These are phyloP conservation scores for Trametes cingulata DNA, from an alignment of 768 basidiomycete species.

Conservation along the genomic window DNA sequence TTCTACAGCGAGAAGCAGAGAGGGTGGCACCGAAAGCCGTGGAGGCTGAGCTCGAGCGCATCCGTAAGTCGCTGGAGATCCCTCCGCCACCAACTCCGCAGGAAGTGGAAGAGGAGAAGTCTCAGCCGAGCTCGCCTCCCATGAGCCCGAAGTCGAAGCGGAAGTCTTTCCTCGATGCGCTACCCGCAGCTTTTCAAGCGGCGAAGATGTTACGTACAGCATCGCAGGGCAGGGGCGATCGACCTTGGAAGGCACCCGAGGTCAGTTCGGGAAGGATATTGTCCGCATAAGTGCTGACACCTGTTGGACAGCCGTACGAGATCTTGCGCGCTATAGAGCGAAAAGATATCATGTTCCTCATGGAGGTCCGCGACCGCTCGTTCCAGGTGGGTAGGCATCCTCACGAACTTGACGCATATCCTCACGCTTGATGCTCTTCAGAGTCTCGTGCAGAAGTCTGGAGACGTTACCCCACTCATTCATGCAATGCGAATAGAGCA, in stretches of 20 bases:
- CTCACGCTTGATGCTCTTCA: conserved; percentile 28
- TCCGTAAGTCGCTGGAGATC: conserved; percentile 11
- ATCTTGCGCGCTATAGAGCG: conserved; percentile 83
- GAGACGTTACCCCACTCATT: conserved; percentile 84
- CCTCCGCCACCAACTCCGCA: not conserved
- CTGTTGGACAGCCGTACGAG: conserved; percentile 51
- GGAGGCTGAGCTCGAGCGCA: conserved; percentile 15
- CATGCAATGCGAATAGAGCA: conserved; percentile 89
- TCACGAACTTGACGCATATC: not conserved
- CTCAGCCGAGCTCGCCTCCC: not conserved
- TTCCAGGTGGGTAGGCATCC: conserved; percentile 60
- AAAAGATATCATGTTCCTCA: conserved; percentile 78
- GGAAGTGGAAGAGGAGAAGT: not conserved
- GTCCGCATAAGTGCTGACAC: too few relatives aligned
- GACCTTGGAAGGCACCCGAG: conserved; percentile 55
- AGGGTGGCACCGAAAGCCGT: conserved; percentile 52
- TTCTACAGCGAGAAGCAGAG: conserved; percentile 72
- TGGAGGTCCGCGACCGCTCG: conserved; percentile 79
- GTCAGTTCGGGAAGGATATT: conserved; percentile 36
- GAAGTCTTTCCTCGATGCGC: conserved; percentile 12
- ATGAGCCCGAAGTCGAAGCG: conserved; percentile 9
- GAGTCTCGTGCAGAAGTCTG: conserved; percentile 83
- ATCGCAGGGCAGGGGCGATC: not conserved
- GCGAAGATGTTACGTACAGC: conserved; percentile 8
- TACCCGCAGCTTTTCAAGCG: conserved; percentile 8